Evolutionary conservation across 1,284 basidiomycete genomes (phyloP), one percentile per base, ranked within the genome.

Genomic region (Leccinum subfulvum): DNA sequence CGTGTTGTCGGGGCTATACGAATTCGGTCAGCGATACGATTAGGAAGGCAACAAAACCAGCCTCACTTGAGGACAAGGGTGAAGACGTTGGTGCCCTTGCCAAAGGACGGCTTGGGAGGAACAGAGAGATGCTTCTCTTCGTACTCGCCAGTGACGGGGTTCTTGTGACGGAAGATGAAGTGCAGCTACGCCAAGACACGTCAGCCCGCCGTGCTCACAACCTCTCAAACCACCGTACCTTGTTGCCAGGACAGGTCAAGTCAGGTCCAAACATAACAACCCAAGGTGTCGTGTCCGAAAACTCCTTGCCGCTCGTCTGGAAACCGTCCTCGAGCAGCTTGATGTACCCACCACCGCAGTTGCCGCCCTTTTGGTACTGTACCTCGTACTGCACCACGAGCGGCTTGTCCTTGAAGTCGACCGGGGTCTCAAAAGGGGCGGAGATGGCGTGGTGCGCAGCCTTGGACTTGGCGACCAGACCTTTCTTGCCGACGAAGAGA

Each of bases 331-430:
- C 90, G 59, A 99, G 87, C 62, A 99, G 89, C 82, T 99, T 99
- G 81, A 99, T 80, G 81, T 99, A 99, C 49, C 97, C 97, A 81
- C 97, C 97, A 79, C 97, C 97, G 72, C 97, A 99, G 80, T 97
- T 96, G 64, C 98, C 94, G 63, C 97, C 97, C 80, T 98, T 97
- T 82, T 99, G 97, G 78, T 98, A 94, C 83, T 99, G 98, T 80
- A 97, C 95, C 79, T 99, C 97, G 77, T 99, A 99, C 78, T 98
- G 96, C 18, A 99, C 90, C 67, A 99, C 95, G 57, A 99, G 83
- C 51, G 97, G 93, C 80, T 97, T 87, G 66, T 87, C 82, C 73
- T 87, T 87, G 79, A 96, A 93, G 81, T 92, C 89, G 71, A 98
- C 83, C 60, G 91, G 82, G 68, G 85, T 76, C 33, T 81, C 71